Percentiles rank a stretch among this genome's conserved stretches.
Conservation (phyloP, 2,329 filamentous ascomycete species). For the Aphanoascus verrucosus region DNA sequence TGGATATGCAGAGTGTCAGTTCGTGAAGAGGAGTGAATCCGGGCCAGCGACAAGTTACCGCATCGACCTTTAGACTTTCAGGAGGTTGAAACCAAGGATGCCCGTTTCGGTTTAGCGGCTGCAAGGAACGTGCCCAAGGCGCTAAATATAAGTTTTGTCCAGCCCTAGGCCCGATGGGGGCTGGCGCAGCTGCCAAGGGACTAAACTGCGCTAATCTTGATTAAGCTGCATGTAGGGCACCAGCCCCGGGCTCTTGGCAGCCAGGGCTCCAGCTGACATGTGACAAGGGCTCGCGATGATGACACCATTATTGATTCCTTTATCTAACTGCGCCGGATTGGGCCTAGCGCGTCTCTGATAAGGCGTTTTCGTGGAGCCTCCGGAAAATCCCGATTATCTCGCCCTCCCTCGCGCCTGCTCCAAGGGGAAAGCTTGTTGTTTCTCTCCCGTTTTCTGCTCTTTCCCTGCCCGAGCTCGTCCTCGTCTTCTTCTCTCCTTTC, state of each 20-base stretch:
- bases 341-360: conserved; percentile 7
- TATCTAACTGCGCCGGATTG: conserved; percentile 5
- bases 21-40: not conserved
- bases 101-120: conserved; percentile 1
- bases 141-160: not conserved
- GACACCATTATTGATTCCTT: conserved; percentile 2
- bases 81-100: not conserved
- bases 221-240: conserved; percentile 1
- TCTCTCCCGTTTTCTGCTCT: not conserved
- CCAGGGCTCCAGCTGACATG: not conserved
- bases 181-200: not conserved
- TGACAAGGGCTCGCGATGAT: not conserved
- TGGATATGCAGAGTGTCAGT: not conserved
- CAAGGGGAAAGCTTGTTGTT: not conserved
- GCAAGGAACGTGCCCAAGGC: not conserved
- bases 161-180: not conserved
- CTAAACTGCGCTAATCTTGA: not conserved
- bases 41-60: not conserved
- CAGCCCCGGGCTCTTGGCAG: no score
- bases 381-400: conserved; percentile 1
- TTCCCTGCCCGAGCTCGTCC: not conserved
- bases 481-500: not conserved
- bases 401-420: not conserved
- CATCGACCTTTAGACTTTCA: not conserved
- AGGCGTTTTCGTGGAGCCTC: conserved; percentile 8